Evolutionary conservation across 1,284 basidiomycete genomes (phyloP).

Genomic region (Malassezia japonica): DNA sequence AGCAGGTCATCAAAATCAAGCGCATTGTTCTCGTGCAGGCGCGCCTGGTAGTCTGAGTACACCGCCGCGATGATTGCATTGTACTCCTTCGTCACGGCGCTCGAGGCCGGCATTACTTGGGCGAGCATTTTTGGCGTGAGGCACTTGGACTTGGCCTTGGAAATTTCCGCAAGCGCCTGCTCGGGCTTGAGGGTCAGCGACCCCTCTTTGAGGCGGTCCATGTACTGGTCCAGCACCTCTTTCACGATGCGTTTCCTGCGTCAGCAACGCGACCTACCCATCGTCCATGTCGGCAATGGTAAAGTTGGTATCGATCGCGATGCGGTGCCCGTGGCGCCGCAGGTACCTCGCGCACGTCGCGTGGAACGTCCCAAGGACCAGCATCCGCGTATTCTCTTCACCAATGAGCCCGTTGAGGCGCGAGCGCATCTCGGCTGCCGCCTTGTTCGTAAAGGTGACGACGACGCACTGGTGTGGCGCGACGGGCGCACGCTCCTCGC

Average conservation of each 20-base stretch:
- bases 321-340: constrained; percentile 58
- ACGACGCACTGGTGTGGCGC: constrained; percentile 37
- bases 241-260: constrained; percentile 61
- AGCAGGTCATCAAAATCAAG: constrained; percentile 86
- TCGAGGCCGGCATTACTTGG: constrained; percentile 57
- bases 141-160: constrained; percentile 74
- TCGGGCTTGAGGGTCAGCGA: constrained; percentile 59
- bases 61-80: constrained; percentile 49
- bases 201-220: constrained; percentile 50
- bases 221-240: constrained; percentile 57
- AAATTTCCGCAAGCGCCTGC: constrained; percentile 60
- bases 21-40: constrained; percentile 59
- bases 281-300: constrained; percentile 74
- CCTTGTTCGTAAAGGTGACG: constrained; percentile 61
- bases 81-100: neutral
- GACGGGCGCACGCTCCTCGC: constrained; percentile 15
- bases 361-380: constrained; percentile 70
- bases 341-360: constrained; percentile 65
- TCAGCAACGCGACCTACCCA: constrained; percentile 4
- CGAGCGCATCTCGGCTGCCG: constrained; percentile 76
- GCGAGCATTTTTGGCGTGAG: no score
- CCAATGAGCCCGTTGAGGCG: constrained; percentile 67
- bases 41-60: constrained; percentile 63
- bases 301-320: constrained; percentile 65
- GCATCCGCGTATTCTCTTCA: constrained; percentile 54